These are phyloP conservation scores for Paracamarosporium sp. DNA, from an alignment of 2,329 filamentous ascomycete genomes.

Conservation along the genomic window DNA sequence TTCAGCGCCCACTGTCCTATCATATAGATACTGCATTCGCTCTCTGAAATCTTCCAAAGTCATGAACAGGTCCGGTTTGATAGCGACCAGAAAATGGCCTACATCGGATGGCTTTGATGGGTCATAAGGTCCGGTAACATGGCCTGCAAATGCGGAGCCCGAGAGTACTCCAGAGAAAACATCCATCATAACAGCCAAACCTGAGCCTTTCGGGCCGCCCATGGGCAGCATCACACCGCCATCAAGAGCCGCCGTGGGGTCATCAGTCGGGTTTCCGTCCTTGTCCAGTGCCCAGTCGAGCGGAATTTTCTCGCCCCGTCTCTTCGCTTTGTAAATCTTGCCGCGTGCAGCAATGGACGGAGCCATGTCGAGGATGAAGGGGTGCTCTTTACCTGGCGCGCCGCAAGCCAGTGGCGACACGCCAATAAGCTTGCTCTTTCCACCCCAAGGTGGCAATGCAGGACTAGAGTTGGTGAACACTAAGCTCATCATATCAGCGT, in stretches of 20 bases:
- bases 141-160: conserved; percentile 78
- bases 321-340: conserved; percentile 74
- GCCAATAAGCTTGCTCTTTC: conserved; percentile 71
- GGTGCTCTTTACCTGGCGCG: conserved; percentile 65
- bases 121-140: conserved; percentile 80
- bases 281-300: conserved; percentile 76
- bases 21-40: conserved; percentile 66
- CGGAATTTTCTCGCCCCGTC: conserved; percentile 73
- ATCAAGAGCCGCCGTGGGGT: conserved; percentile 72
- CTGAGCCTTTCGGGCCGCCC: conserved; percentile 84
- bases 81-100: conserved; percentile 69
- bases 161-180: conserved; percentile 82
- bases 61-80: conserved; percentile 80
- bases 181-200: conserved; percentile 84
- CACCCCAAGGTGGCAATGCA: conserved; percentile 75
- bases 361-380: conserved; percentile 80
- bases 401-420: conserved; percentile 79
- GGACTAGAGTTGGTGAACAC: conserved; percentile 70
- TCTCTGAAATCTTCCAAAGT: conserved; percentile 71
- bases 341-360: conserved; percentile 73
- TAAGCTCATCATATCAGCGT: conserved; percentile 69
- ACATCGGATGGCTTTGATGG: conserved; percentile 72
- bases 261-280: conserved; percentile 72
- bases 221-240: conserved; percentile 77
- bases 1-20: conserved; percentile 59